Percentiles rank a stretch among this genome's conserved stretches.
Evolutionary conservation across 345 rosid genomes (phyloP).

Genomic region (Salix koriyanagi): DNA sequence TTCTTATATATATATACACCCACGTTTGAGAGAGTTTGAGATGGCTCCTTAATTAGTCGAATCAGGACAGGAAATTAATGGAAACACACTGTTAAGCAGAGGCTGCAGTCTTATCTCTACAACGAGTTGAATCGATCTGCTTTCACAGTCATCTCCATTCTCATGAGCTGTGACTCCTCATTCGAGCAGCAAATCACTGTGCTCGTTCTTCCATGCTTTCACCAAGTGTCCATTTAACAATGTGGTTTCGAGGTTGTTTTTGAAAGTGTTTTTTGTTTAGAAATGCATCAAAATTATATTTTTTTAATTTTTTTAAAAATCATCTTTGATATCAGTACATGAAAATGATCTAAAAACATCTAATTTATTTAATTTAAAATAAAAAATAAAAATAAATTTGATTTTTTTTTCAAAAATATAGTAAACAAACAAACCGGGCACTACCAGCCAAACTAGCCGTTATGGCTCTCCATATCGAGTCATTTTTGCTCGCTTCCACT

Average conservation of each 20-base stretch:
- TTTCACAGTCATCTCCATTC: constrained; percentile 25
- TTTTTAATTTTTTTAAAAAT: no score
- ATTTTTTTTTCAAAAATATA: no score
- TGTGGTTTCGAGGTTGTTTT: no score
- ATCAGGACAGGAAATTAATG: background rate
- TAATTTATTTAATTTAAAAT: no score
- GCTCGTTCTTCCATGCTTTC: background rate
- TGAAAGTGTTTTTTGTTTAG: fast-evolving
- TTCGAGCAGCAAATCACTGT: background rate
- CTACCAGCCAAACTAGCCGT: background rate
- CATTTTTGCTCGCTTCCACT: constrained; percentile 9
- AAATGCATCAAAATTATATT: no score
- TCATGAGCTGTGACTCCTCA: background rate
- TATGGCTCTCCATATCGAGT: constrained; percentile 7
- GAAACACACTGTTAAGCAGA: background rate
- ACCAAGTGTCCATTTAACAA: background rate
- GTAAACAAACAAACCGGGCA: no score
- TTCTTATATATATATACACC: background rate
- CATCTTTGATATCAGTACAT: no score
- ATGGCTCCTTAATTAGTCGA: background rate
- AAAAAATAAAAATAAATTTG: no score
- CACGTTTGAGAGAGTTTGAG: background rate
- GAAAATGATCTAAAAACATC: no score
- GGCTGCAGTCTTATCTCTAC: background rate
- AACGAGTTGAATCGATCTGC: constrained; percentile 6